Base-by-base conservation (phyloP, 2,329 filamentous ascomycete genomes). In the Scedosporium apiospermum region DNA sequence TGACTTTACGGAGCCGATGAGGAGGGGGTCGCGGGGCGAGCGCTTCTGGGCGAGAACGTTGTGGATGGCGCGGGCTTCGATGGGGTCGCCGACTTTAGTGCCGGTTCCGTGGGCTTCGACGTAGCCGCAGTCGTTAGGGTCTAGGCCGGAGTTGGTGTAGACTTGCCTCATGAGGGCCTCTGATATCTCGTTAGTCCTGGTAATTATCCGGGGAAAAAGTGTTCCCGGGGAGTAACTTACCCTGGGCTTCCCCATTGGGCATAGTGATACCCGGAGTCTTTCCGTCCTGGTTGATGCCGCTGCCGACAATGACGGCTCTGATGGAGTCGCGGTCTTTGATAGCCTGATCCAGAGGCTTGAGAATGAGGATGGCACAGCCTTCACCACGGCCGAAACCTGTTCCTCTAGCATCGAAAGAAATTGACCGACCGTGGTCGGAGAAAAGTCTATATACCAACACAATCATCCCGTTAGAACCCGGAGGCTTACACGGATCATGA, bases 301-400 rank as follows among this genome's bases (percentile, higher is more conserved):
- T 80, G 16, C 75, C 78, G 30, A 74, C 73, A 60, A 86, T 81
- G 41, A 84, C 73, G 12, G 79, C 79, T 44, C 78, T 74, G 63
- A 84, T 80, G 1, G 77, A 75, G 67, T 88, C 83, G 26, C 80
- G 80, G 65, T 84, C 83, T 51, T 69, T 71, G 26, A 85, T 68
- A 2, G 85, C 85, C 63, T 82, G 76, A 41, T 79, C 76, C 0
- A 87, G 74, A 0, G 77, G 78, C 72, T 88, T 88, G 12, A 88
- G 69, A 10, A 87, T 69, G 3, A 88, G 66, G 59, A 80, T 75
- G 6, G 75, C 82, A 21, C 80, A 78, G 3, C 84, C 85, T 66
- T 88, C 85, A 7, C 83, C 86, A 9, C 85, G 78, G 0, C 80
- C 84, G 66, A 86, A 89, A 0, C 86, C 87, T 46, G 34, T 66